Evolutionary conservation across 441 rosid species (phyloP).

Genomic region (Gossypium schwendimanii): DNA sequence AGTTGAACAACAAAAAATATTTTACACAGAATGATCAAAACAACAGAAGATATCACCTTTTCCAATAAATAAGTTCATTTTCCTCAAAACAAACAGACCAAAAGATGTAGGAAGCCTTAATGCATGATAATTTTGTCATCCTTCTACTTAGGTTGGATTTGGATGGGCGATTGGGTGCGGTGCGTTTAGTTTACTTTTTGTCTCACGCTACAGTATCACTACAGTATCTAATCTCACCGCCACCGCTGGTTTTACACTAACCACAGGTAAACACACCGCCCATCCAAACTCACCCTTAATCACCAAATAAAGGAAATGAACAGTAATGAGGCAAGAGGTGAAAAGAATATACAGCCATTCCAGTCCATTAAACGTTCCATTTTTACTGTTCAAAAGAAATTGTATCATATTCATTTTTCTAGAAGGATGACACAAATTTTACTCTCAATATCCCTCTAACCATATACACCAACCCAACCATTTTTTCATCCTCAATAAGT

Average conservation of each 20-base stretch:
- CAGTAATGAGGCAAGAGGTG: not conserved
- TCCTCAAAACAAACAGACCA: not conserved
- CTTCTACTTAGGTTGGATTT: not conserved
- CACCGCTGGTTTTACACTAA: too few relatives aligned
- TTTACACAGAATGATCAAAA: not conserved
- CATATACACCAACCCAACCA: not conserved
- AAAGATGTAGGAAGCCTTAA: not conserved
- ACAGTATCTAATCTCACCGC: too few relatives aligned
- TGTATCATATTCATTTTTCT: not conserved
- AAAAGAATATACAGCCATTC: not conserved
- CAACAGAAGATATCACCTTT: not conserved
- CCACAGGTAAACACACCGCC: too few relatives aligned
- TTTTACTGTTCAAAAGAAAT: not conserved
- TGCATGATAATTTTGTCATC: not conserved
- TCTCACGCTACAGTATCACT: too few relatives aligned
- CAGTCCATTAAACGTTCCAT: not conserved
- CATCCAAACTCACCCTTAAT: not conserved
- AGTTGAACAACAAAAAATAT: not conserved
- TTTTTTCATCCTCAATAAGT: not conserved
- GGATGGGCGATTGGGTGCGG: too few relatives aligned
- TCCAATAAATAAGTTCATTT: not conserved
- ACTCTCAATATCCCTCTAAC: not conserved
- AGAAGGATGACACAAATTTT: not conserved
- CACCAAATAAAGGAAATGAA: not conserved
- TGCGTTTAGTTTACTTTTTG: too few relatives aligned